Evolutionary conservation across 2,329 filamentous ascomycete genomes (phyloP).

Genomic region (Microascus cirrosus): DNA sequence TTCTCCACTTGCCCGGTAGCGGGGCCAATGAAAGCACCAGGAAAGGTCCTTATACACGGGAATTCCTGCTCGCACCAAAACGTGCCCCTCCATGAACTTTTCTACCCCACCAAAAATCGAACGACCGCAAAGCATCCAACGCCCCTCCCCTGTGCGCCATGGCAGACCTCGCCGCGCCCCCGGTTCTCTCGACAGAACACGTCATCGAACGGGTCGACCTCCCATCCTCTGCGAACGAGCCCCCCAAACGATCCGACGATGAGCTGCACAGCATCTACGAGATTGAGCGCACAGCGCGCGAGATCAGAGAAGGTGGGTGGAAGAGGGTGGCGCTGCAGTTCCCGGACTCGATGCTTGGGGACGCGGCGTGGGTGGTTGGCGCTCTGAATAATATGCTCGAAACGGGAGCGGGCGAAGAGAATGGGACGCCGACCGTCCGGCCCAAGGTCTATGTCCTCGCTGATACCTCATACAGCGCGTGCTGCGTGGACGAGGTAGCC

Average conservation of each 20-base stretch:
- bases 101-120: background rate
- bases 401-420: background rate
- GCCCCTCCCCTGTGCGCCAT: slow-evolving; percentile 9
- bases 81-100: background rate
- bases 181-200: slow-evolving; percentile 52
- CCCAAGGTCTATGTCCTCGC: slow-evolving; percentile 68
- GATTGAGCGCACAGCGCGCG: slow-evolving; percentile 63
- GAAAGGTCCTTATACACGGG: too few relatives aligned
- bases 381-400: slow-evolving; percentile 21
- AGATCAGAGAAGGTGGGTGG: slow-evolving; percentile 65
- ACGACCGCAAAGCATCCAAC: background rate
- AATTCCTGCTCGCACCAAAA: background rate
- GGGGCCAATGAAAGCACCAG: too few relatives aligned
- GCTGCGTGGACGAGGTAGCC: slow-evolving; percentile 93
- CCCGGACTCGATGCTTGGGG: slow-evolving; percentile 80
- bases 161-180: slow-evolving; percentile 36
- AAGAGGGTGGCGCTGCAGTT: slow-evolving; percentile 83
- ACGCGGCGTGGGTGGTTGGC: slow-evolving; percentile 71
- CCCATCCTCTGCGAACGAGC: slow-evolving; percentile 23
- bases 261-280: slow-evolving; percentile 74
- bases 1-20: too few relatives aligned
- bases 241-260: slow-evolving; percentile 40
- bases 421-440: slow-evolving; percentile 5
- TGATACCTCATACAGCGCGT: slow-evolving; percentile 93
- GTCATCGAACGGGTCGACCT: slow-evolving; percentile 36